Percentiles rank a stretch among this genome's conserved stretches.
phyloP scores from a whole-genome alignment of 2,329 filamentous ascomycete genomes.

The Ascochyta pisi region DNA sequence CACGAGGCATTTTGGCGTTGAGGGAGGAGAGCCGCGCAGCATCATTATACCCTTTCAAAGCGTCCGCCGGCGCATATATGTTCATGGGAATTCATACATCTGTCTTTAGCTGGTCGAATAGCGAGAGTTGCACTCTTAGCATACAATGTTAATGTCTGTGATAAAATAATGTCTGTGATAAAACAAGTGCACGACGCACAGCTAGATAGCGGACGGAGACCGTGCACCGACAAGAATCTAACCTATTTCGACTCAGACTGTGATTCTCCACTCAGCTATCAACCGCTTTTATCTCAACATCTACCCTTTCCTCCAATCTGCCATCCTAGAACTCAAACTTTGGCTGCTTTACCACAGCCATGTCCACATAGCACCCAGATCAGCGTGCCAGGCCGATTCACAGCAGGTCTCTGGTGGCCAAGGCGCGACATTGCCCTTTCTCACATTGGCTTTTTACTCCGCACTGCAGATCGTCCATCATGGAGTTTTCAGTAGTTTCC shows the following conservation, averaged over 20 bases:
- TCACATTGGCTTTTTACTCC: no score
- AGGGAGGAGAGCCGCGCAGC: neutral
- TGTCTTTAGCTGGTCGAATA: no score
- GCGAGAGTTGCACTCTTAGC: neutral
- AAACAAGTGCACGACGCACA: neutral
- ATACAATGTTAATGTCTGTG: neutral
- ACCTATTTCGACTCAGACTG: neutral
- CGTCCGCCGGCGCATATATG: neutral
- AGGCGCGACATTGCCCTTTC: no score
- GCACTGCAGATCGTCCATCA: no score
- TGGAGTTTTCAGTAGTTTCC: no score
- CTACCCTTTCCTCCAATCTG: neutral
- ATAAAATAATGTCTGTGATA: neutral
- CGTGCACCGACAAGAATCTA: neutral
- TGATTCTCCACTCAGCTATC: neutral
- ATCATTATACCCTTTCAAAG: conserved; percentile 2
- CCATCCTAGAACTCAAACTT: no score
- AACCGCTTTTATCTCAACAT: neutral
- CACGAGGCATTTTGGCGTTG: neutral
- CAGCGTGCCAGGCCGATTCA: no score
- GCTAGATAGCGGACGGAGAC: neutral
- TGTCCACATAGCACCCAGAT: no score
- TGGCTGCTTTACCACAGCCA: no score
- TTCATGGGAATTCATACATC: no score
- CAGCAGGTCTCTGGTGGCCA: no score